phyloP scores from a whole-genome alignment of 164 flowering plant genomes.

The Berberis thunbergii region DNA sequence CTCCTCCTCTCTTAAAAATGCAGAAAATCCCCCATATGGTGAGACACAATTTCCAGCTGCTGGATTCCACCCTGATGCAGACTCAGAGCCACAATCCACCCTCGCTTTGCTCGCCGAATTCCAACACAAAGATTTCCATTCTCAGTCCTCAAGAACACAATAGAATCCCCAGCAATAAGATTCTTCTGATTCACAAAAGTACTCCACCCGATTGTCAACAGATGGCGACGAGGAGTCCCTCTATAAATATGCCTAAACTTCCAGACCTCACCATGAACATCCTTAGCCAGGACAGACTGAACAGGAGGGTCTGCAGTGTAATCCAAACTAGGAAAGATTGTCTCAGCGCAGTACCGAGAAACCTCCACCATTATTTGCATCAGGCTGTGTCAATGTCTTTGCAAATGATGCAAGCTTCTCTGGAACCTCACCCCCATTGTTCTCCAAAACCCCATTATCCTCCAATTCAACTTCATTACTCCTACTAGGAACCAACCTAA shows the following conservation, averaged over 20 bases:
- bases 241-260: slow-evolving; percentile 91
- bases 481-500: no score
- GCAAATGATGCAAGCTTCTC: no score
- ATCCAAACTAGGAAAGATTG: slow-evolving; percentile 84
- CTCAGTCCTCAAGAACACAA: slow-evolving; percentile 74
- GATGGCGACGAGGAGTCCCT: slow-evolving; percentile 91
- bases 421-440: no score
- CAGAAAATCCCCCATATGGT: no score
- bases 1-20: no score
- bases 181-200: slow-evolving; percentile 91
- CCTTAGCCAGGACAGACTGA: slow-evolving; percentile 79
- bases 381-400: no score
- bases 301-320: slow-evolving; percentile 88
- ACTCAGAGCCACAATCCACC: no score
- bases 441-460: no score
- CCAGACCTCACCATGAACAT: slow-evolving; percentile 92
- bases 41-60: no score
- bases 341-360: slow-evolving; percentile 94
- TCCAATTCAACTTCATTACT: no score
- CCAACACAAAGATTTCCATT: slow-evolving; percentile 87
- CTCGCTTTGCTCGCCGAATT: slow-evolving; percentile 77
- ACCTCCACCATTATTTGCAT: no score
- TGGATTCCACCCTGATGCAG: no score
- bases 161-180: slow-evolving; percentile 91
- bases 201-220: slow-evolving; percentile 97